Evolutionary conservation across 176 grass and related monocot species (phyloP), one percentile per base, ranked within the genome.

Genomic region (Phyllostachys edulis): DNA sequence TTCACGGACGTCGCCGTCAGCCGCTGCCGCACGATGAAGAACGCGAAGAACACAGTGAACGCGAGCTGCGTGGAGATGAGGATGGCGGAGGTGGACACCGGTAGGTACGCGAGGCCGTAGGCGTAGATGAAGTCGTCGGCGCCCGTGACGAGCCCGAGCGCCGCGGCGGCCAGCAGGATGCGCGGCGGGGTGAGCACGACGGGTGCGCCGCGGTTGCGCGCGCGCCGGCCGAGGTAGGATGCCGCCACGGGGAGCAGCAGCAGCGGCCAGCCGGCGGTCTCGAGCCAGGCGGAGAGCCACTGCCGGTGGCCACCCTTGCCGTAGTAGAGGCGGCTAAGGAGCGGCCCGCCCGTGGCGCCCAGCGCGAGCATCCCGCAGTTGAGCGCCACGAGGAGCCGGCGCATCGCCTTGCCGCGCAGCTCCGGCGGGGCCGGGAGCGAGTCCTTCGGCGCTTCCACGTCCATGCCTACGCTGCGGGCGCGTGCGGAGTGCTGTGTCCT

Each of bases 1-100:
- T 95, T 95, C 15, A 92, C 38, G 0, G 93, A 89, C 23, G 77
- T 21, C 14, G 93, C 73, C 15, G 90, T 88, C 32, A 95, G 80
- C 61, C 79, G 79, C 90, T 92, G 90, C 29, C 87, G 90, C 83
- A 95, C 85, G 59, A 95, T 13, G 27, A 95, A 74, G 75, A 88
- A 89, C 37, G 93, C 90, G 80, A 95, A 95, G 75, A 92, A 71
- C 5, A 92, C 93, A 1, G 93, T 95, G 80, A 95, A 95, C 1
- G 73, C 93, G 3, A 95, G 90, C 75, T 95, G 93, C 71, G 90
- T 92, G 47, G 93, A 95, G 85, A 90, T 89, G 79, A 95, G 87
- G 83, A 95, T 85, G 20, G 93, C 29, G 7, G 93, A 92, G 51
- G 90, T 95, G 88, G 93, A 92, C 0, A 91, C 90, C 2, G 93